phyloP scores from a whole-genome alignment of 352 stramenopile species.

The Globisporangium abappressorium region DNA sequence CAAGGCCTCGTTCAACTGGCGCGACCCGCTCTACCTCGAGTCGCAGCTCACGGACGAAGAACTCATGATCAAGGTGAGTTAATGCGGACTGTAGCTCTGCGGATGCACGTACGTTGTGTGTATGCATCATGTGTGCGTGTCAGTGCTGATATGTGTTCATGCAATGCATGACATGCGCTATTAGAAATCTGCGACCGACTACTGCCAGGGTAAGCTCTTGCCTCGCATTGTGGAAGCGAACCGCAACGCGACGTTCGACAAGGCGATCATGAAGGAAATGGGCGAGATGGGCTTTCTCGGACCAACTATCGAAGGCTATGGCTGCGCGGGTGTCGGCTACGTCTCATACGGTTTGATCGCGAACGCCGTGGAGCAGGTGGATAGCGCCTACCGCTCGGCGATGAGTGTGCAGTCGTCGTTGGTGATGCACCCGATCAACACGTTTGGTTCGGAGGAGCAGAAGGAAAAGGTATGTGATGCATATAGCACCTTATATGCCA shows the following conservation, averaged over 20 bases:
- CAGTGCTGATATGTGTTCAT: not conserved
- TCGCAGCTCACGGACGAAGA: constrained; percentile 89
- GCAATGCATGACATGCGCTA: not conserved
- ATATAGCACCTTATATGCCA: not conserved
- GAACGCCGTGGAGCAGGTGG: constrained; percentile 94
- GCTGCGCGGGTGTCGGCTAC: constrained; percentile 93
- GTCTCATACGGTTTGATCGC: constrained; percentile 97
- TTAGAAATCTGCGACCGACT: constrained; percentile 90
- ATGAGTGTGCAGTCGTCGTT: constrained; percentile 98
- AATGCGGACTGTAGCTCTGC: no score
- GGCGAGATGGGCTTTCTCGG: constrained; percentile 94
- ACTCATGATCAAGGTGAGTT: constrained; percentile 82
- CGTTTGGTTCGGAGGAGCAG: constrained; percentile 95
- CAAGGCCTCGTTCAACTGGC: constrained; percentile 70
- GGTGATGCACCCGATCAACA: constrained; percentile 98
- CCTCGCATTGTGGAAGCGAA: constrained; percentile 94
- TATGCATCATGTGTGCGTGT: not conserved
- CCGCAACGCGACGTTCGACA: constrained; percentile 93
- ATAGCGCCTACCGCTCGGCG: constrained; percentile 95
- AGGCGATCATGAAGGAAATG: constrained; percentile 93
- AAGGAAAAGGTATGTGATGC: constrained; percentile 84
- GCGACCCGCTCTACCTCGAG: constrained; percentile 76
- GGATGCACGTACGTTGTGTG: not conserved
- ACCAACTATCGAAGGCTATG: constrained; percentile 94
- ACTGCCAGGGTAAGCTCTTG: constrained; percentile 93